A percentile compares a stretch with the other conserved stretches of the same genome.
phyloP scores from a whole-genome alignment of 2,329 filamentous ascomycete species.

The Penicillium paneum region DNA sequence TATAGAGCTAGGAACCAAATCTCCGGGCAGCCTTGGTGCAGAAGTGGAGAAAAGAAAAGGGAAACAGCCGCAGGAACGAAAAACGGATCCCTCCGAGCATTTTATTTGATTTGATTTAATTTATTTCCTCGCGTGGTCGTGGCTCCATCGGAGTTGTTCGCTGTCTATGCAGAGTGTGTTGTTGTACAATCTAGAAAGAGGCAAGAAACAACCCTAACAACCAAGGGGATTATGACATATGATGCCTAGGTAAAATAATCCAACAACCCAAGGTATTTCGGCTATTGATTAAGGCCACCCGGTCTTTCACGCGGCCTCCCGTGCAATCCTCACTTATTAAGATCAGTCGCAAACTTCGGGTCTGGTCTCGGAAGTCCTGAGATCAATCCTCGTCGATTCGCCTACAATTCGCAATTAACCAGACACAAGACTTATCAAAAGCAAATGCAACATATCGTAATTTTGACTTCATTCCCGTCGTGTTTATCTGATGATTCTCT shows the following conservation, averaged over 20 bases:
- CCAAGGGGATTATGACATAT: constrained; percentile 15
- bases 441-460: constrained; percentile 8
- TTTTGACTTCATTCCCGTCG: neutral
- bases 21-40: constrained; percentile 30
- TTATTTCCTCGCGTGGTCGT: constrained; percentile 19
- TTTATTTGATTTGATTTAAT: constrained; percentile 9
- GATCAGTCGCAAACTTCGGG: constrained; percentile 8
- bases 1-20: constrained; percentile 29
- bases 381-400: constrained; percentile 5
- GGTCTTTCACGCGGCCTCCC: constrained; percentile 14
- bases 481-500: constrained; percentile 7
- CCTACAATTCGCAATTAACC: neutral
- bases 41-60: constrained; percentile 24
- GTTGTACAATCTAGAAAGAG: neutral
- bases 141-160: constrained; percentile 19
- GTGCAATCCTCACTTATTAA: constrained; percentile 9
- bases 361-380: constrained; percentile 16
- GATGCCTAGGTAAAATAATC: constrained; percentile 20
- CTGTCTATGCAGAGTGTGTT: neutral
- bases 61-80: constrained; percentile 29
- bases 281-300: constrained; percentile 16
- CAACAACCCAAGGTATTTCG: neutral
- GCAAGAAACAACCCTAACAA: constrained; percentile 4
- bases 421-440: constrained; percentile 6
- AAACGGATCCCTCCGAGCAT: constrained; percentile 31